Evolutionary conservation across 1,139 yeast genomes (phyloP).

Genomic region (Diutina neorugosa): DNA sequence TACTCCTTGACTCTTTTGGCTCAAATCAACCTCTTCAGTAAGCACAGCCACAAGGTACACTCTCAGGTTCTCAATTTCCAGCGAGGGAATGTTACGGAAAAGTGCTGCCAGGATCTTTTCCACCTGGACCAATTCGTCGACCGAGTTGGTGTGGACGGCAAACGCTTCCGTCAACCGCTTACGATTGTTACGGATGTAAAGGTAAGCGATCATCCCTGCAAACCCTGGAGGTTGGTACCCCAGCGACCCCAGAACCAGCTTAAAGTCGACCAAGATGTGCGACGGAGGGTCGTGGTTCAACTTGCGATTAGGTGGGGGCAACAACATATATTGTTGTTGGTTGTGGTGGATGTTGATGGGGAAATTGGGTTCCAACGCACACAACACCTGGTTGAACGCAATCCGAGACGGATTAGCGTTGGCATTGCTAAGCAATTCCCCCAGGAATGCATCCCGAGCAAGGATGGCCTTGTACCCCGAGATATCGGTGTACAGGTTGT

Average conservation of each 20-base stretch:
- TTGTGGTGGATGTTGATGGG: constrained; percentile 39
- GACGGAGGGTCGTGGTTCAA: constrained; percentile 50
- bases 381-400: constrained; percentile 56
- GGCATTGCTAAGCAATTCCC: constrained; percentile 43
- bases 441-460: constrained; percentile 50
- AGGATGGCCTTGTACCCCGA: constrained; percentile 67
- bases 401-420: constrained; percentile 40
- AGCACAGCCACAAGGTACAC: constrained; percentile 59
- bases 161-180: constrained; percentile 71
- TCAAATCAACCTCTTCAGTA: constrained; percentile 44
- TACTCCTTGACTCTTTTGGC: constrained; percentile 13
- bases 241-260: constrained; percentile 54
- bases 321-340: constrained; percentile 21
- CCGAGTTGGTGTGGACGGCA: constrained; percentile 51
- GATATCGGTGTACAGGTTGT: constrained; percentile 41
- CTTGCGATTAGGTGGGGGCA: constrained; percentile 33
- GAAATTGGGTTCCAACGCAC: constrained; percentile 64
- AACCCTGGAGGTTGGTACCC: constrained; percentile 57
- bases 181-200: constrained; percentile 57
- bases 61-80: constrained; percentile 48
- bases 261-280: constrained; percentile 71
- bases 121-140: constrained; percentile 45
- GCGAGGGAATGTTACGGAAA: constrained; percentile 67
- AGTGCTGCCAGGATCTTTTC: constrained; percentile 70
- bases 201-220: constrained; percentile 58